A percentile compares a stretch with the other conserved stretches of the same genome.
Conservation (phyloP, 441 rosid genomes). For the Gossypium laxum region DNA sequence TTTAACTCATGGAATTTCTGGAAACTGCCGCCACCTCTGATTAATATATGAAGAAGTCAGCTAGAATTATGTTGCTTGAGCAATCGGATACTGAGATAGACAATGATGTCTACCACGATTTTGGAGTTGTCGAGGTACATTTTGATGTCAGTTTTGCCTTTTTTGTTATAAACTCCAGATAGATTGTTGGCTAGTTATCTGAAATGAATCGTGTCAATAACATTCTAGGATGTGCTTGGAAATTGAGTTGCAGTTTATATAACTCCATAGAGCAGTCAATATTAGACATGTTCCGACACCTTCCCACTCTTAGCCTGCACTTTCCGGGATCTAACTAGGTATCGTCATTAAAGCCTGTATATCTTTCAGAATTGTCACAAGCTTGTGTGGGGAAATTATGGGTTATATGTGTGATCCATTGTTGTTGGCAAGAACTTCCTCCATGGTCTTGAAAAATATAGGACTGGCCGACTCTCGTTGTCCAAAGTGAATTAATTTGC, state of each 20-base stretch:
- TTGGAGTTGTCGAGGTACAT: slow-evolving; percentile 25
- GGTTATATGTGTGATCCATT: slow-evolving; percentile 14
- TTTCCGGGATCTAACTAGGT: neutral
- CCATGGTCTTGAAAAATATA: neutral
- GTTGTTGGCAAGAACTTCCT: slow-evolving; percentile 10
- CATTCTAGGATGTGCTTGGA: slow-evolving; percentile 9
- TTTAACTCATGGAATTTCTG: slow-evolving; percentile 89
- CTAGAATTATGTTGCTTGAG: neutral
- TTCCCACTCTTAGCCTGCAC: neutral
- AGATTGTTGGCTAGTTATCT: neutral
- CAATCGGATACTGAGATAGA: neutral
- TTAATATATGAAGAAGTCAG: slow-evolving; percentile 29
- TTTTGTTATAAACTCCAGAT: neutral
- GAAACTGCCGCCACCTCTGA: slow-evolving; percentile 61
- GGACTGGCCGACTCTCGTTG: slow-evolving; percentile 13
- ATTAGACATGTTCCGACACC: neutral
- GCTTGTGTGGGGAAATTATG: slow-evolving; percentile 12
- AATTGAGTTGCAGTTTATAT: neutral
- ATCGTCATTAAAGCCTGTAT: neutral
- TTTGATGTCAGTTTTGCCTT: neutral
- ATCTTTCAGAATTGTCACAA: neutral
- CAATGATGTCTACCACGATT: slow-evolving; percentile 7
- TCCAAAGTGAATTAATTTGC: neutral
- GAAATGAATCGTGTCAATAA: neutral
- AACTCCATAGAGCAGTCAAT: slow-evolving; percentile 2